Evolutionary conservation across 768 basidiomycete genomes (phyloP).

Genomic region (Sporobolomyces pararoseus): DNA sequence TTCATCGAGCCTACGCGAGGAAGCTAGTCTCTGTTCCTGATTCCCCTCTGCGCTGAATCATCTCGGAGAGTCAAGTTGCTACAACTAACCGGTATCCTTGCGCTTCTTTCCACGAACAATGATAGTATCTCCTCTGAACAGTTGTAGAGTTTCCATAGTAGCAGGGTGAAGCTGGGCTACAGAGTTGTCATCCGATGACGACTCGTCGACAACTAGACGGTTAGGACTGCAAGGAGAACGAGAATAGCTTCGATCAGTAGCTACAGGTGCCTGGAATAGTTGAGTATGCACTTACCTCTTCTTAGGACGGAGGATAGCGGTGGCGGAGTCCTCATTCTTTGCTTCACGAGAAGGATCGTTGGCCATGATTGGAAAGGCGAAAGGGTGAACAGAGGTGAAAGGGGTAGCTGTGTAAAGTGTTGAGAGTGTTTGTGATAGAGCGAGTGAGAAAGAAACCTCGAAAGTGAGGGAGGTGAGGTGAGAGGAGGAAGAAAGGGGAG

Average conservation of each 20-base stretch:
- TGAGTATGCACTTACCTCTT: slow-evolving; percentile 72
- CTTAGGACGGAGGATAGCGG: slow-evolving; percentile 93
- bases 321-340: slow-evolving; percentile 70
- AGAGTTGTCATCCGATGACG: slow-evolving; percentile 91
- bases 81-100: slow-evolving; percentile 68
- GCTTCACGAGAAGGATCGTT: slow-evolving; percentile 38
- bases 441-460: neutral
- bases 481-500: neutral
- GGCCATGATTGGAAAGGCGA: slow-evolving; percentile 16
- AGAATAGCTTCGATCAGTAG: neutral
- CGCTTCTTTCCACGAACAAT: slow-evolving; percentile 84
- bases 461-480: neutral
- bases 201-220: slow-evolving; percentile 94
- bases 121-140: slow-evolving; percentile 92
- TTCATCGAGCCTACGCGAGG: too few species aligned
- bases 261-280: neutral
- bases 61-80: neutral
- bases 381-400: neutral
- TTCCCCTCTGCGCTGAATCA: neutral
- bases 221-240: slow-evolving; percentile 64
- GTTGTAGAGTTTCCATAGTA: slow-evolving; percentile 87
- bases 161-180: slow-evolving; percentile 93
- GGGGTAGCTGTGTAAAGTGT: neutral
- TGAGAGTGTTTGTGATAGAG: too few species aligned
- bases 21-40: neutral